Conservation (phyloP, 768 basidiomycete species). For the Boletus huronensis region DNA sequence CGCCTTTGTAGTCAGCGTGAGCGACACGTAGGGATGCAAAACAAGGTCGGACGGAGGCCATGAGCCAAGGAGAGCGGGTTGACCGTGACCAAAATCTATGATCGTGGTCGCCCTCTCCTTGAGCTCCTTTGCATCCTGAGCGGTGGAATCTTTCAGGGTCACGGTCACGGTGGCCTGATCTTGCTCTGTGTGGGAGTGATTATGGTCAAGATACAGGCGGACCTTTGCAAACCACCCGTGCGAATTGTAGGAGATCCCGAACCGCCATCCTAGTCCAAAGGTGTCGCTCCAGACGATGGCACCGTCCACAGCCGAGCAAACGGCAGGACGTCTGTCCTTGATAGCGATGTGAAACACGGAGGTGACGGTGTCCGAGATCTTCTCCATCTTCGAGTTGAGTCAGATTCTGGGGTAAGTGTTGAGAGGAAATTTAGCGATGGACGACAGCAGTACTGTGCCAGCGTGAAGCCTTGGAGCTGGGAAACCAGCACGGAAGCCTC, state of each 20-base stretch:
- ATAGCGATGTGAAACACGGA: constrained; percentile 25
- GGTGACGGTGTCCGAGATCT: constrained; percentile 22
- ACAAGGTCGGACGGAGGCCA: constrained; percentile 14
- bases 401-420: neutral
- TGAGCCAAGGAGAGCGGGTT: constrained; percentile 23
- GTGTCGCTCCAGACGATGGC: constrained; percentile 22
- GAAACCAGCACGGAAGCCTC: neutral
- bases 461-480: neutral
- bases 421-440: neutral
- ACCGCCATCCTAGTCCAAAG: constrained; percentile 29
- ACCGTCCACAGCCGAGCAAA: constrained; percentile 7
- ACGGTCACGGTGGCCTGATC: constrained; percentile 17
- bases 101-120: constrained; percentile 17
- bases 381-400: constrained; percentile 16
- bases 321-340: constrained; percentile 18
- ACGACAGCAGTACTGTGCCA: neutral
- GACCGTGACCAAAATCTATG: constrained; percentile 25
- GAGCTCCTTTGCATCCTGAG: constrained; percentile 1
- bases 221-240: constrained; percentile 25
- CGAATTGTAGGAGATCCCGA: constrained; percentile 20
- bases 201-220: constrained; percentile 28
- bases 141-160: constrained; percentile 4
- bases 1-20: constrained; percentile 21
- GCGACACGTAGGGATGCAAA: constrained; percentile 18
- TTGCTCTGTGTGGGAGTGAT: constrained; percentile 18